Conservation (phyloP, 345 rosid genomes). For the Murraya koenigii region DNA sequence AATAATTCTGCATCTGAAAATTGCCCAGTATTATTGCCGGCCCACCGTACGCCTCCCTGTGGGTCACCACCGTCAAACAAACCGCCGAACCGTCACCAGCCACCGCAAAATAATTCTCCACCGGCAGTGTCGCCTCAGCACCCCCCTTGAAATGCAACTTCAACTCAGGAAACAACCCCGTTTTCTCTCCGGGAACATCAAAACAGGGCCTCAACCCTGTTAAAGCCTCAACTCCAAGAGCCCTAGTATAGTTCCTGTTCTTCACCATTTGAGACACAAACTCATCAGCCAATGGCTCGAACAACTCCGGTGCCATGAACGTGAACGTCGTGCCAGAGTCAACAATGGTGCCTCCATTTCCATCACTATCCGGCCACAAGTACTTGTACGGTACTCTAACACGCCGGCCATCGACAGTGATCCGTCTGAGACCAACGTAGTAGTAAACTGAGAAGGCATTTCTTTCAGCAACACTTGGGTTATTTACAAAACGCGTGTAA, state of each 20-base stretch:
- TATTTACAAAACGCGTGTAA: slow-evolving; percentile 34
- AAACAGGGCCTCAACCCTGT: slow-evolving; percentile 35
- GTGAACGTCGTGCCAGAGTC: slow-evolving; percentile 41
- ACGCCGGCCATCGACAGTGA: slow-evolving; percentile 26
- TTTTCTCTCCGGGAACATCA: neutral
- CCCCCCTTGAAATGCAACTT: slow-evolving; percentile 43
- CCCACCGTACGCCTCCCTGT: slow-evolving; percentile 17
- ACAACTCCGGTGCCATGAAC: slow-evolving; percentile 27
- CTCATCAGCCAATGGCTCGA: slow-evolving; percentile 27
- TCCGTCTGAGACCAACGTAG: slow-evolving; percentile 33
- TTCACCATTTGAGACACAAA: slow-evolving; percentile 25
- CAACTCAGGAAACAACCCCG: slow-evolving; percentile 27
- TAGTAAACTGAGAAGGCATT: slow-evolving; percentile 25
- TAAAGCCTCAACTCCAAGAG: slow-evolving; percentile 15
- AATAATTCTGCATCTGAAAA: slow-evolving; percentile 38
- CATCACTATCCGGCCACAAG: slow-evolving; percentile 17
- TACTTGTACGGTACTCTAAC: slow-evolving; percentile 28
- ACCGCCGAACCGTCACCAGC: slow-evolving; percentile 20
- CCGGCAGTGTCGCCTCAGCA: slow-evolving; percentile 30
- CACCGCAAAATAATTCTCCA: slow-evolving; percentile 27
- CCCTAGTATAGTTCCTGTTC: slow-evolving; percentile 19
- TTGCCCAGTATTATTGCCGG: slow-evolving; percentile 41
- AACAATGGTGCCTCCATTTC: slow-evolving; percentile 38
- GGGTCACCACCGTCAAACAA: slow-evolving; percentile 35
- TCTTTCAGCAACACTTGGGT: slow-evolving; percentile 18